Conservation (phyloP, 2,329 filamentous ascomycete genomes). For the Penicillium hesseltinei region DNA sequence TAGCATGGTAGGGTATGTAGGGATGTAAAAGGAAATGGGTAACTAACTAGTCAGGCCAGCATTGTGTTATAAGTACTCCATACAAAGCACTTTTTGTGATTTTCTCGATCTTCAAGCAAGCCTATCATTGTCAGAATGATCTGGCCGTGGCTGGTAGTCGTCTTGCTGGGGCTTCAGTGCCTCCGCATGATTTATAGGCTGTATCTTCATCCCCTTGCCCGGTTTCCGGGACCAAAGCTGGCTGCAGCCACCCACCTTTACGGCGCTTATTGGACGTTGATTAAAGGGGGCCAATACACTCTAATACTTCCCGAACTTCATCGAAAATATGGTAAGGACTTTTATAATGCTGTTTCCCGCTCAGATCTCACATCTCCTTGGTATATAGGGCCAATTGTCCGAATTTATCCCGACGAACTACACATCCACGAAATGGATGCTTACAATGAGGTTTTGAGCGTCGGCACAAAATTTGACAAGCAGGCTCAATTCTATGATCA, state of each 20-base stretch:
- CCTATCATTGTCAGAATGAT: background rate
- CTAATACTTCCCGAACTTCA: background rate
- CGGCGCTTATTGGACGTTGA: background rate
- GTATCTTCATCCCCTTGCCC: background rate
- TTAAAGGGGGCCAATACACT: background rate
- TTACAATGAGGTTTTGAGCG: background rate
- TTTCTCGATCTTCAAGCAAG: background rate
- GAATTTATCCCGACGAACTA: background rate
- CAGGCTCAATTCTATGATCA: background rate
- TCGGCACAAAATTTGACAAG: background rate
- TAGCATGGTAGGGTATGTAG: no score
- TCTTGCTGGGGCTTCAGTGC: background rate
- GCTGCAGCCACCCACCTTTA: background rate
- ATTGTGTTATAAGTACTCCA: background rate
- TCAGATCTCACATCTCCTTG: background rate
- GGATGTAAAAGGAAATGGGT: background rate
- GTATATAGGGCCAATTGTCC: background rate
- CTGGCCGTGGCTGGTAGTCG: background rate
- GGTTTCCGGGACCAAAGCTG: background rate
- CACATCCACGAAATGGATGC: background rate
- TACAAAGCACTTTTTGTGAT: background rate
- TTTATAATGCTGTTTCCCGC: background rate
- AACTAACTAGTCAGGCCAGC: background rate
- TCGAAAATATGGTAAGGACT: background rate
- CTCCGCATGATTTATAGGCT: background rate